phyloP scores from a whole-genome alignment of 1,284 basidiomycete species.

The Ustilago esculenta region DNA sequence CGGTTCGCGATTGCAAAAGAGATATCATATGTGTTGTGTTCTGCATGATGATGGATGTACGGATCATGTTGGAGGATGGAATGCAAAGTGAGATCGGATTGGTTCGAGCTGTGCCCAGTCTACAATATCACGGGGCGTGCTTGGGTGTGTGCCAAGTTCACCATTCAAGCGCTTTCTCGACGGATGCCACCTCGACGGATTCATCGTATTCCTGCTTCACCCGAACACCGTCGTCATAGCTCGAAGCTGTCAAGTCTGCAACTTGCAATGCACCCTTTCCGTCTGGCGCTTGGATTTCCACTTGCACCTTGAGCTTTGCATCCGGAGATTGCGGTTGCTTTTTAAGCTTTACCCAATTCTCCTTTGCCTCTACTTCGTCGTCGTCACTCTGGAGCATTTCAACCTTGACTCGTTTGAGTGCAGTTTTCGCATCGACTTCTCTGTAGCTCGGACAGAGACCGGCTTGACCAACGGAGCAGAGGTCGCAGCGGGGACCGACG shows the following conservation, averaged over 20 bases:
- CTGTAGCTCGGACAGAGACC: slow-evolving; percentile 57
- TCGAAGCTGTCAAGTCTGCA: neutral
- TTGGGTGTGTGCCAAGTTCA: too few species aligned
- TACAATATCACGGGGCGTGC: too few species aligned
- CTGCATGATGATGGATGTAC: too few species aligned
- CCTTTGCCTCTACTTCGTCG: slow-evolving; percentile 2
- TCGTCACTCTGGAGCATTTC: slow-evolving; percentile 24
- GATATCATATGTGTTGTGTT: too few species aligned
- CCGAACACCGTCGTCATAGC: neutral
- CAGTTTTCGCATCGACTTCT: slow-evolving; percentile 45
- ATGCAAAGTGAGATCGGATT: too few species aligned
- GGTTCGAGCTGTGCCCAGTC: too few species aligned
- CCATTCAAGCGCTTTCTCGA: slow-evolving; percentile 33
- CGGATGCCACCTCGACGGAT: slow-evolving; percentile 3
- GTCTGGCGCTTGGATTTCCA: slow-evolving; percentile 16
- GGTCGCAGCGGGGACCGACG: slow-evolving; percentile 81
- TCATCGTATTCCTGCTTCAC: slow-evolving; percentile 21
- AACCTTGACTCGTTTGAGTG: slow-evolving; percentile 44
- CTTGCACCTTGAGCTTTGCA: slow-evolving; percentile 31
- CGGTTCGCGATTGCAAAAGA: too few species aligned
- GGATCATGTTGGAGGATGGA: too few species aligned
- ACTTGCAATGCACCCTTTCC: neutral
- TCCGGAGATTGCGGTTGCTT: neutral
- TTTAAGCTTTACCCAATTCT: slow-evolving; percentile 25
- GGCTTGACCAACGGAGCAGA: slow-evolving; percentile 49